Evolutionary conservation across 805 yeast species (phyloP).

Genomic region (Cyberlindnera meyerae): DNA sequence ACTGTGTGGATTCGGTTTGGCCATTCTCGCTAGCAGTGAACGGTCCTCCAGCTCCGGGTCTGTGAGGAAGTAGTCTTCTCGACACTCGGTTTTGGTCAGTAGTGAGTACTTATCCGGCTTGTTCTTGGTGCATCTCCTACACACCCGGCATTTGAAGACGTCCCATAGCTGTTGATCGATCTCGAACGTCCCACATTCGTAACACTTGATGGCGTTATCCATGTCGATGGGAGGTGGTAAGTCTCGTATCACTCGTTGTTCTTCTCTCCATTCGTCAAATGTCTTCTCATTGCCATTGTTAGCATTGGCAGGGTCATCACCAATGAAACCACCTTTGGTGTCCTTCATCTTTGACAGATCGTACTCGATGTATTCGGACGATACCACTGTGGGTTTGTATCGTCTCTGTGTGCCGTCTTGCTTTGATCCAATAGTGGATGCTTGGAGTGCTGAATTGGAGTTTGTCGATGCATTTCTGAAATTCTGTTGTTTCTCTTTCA

Average conservation of each 20-base stretch:
- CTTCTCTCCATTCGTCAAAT: constrained; percentile 44
- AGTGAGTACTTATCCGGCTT: constrained; percentile 85
- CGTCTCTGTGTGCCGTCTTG: constrained; percentile 1
- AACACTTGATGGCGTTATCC: constrained; percentile 73
- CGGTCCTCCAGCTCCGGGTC: constrained; percentile 86
- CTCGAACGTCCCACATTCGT: constrained; percentile 77
- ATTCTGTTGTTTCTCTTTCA: constrained; percentile 30
- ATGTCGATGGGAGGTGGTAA: constrained; percentile 71
- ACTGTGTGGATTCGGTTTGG: constrained; percentile 90
- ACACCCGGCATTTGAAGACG: constrained; percentile 71
- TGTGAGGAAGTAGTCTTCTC: constrained; percentile 85
- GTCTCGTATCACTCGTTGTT: constrained; percentile 43
- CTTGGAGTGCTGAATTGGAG: constrained; percentile 15
- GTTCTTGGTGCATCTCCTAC: constrained; percentile 68
- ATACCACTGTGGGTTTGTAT: constrained; percentile 44
- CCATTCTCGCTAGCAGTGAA: constrained; percentile 64
- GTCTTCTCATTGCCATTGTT: constrained; percentile 43
- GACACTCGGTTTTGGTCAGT: constrained; percentile 91
- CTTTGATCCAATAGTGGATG: not conserved
- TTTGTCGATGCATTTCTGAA: constrained; percentile 34
- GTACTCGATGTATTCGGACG: constrained; percentile 70
- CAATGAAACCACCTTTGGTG: constrained; percentile 65
- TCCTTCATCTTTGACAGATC: constrained; percentile 92
- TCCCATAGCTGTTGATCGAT: constrained; percentile 67
- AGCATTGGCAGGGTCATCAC: constrained; percentile 42